Percentiles rank a stretch among this genome's conserved stretches.
Evolutionary conservation across 2,329 filamentous ascomycete species (phyloP).

Genomic region (Sclerotinia subarctica): DNA sequence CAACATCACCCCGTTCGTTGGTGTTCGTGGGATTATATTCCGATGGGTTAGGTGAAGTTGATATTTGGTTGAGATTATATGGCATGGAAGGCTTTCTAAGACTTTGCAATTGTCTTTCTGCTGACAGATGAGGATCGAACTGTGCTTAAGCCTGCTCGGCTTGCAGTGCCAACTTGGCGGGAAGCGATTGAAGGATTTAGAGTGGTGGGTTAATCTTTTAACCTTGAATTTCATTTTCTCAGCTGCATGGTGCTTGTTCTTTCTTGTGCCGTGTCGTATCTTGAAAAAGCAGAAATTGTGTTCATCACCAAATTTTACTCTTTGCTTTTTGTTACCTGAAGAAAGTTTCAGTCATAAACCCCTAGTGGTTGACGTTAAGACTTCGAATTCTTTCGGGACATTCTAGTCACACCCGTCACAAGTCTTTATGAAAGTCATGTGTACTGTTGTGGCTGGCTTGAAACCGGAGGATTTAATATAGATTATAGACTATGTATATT

Average conservation of each 20-base stretch:
- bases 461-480: neutral
- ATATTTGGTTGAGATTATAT: neutral
- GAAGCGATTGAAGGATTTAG: neutral
- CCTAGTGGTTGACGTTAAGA: too few species aligned
- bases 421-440: neutral
- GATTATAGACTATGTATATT: too few species aligned
- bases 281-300: neutral
- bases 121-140: neutral
- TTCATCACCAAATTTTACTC: neutral
- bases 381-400: neutral
- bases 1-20: neutral
- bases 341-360: too few species aligned
- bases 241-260: constrained; percentile 6
- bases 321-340: neutral
- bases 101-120: neutral
- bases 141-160: neutral
- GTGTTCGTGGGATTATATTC: neutral
- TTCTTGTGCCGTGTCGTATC: constrained; percentile 4
- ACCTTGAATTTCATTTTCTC: constrained; percentile 20
- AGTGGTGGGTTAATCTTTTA: constrained; percentile 11
- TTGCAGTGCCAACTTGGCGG: neutral
- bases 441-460: neutral
- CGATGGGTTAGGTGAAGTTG: constrained; percentile 9
- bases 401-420: neutral
- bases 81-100: constrained; percentile 1